Evolutionary conservation across 257 asterid species (phyloP).

Genomic region (Ehretia macrophylla): DNA sequence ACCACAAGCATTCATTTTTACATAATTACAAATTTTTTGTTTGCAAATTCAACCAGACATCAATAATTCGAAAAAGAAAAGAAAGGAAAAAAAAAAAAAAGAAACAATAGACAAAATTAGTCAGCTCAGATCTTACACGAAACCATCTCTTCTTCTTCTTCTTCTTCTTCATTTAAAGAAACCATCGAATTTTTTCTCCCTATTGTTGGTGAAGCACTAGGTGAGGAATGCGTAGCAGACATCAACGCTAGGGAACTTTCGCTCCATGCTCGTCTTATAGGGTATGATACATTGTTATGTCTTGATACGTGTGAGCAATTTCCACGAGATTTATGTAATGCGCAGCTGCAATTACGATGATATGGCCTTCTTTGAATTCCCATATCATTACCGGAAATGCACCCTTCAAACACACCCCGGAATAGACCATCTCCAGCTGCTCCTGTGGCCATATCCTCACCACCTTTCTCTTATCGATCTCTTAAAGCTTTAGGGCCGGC

Average conservation of each 20-base stretch:
- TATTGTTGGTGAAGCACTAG: slow-evolving; percentile 36
- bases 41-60: too few species aligned
- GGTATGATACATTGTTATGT: slow-evolving; percentile 37
- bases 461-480: too few species aligned
- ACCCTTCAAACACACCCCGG: slow-evolving; percentile 47
- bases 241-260: slow-evolving; percentile 37
- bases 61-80: too few species aligned
- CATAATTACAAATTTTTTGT: too few species aligned
- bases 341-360: slow-evolving; percentile 68
- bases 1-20: too few species aligned
- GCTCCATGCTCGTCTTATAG: slow-evolving; percentile 64
- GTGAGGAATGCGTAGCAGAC: slow-evolving; percentile 14
- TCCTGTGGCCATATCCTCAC: slow-evolving; percentile 42
- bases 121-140: too few species aligned
- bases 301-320: slow-evolving; percentile 39
- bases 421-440: slow-evolving; percentile 59
- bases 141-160: not conserved
- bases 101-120: too few species aligned
- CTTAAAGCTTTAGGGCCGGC: not conserved
- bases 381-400: slow-evolving; percentile 48
- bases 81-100: too few species aligned
- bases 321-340: slow-evolving; percentile 47
- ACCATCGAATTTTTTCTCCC: slow-evolving; percentile 34
- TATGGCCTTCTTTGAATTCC: slow-evolving; percentile 64
- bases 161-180: slow-evolving; percentile 25